Conservation (phyloP, 495 filamentous ascomycete genomes). For the Neurospora sublineolata region DNA sequence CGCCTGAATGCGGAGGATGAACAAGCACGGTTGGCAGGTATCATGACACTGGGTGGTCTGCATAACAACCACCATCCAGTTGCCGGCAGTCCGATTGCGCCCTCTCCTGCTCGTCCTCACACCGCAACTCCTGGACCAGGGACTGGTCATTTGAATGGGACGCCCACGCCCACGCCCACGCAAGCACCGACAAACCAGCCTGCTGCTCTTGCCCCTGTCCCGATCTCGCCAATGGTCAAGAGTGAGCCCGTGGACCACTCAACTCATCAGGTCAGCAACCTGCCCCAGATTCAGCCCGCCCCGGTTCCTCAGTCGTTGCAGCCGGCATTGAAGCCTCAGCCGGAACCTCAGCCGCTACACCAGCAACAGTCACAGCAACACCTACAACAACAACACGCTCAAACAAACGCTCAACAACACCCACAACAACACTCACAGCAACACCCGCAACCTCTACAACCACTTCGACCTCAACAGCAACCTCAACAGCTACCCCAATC, state of each 20-base stretch:
- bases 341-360: slow-evolving; percentile 4
- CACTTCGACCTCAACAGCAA: not conserved
- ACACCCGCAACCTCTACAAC: not conserved
- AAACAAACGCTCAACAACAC: not conserved
- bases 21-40: slow-evolving; percentile 58
- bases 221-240: slow-evolving; percentile 15
- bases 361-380: slow-evolving; percentile 4
- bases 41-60: slow-evolving; percentile 40
- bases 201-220: slow-evolving; percentile 4
- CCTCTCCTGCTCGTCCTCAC: slow-evolving; percentile 5
- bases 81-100: slow-evolving; percentile 3
- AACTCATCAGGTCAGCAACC: slow-evolving; percentile 6
- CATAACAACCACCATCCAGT: slow-evolving; percentile 25
- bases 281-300: slow-evolving; percentile 22
- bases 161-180: not conserved
- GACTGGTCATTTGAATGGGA: not conserved
- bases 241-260: slow-evolving; percentile 12
- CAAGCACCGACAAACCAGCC: not conserved
- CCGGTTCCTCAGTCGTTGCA: slow-evolving; percentile 9
- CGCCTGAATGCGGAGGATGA: slow-evolving; percentile 58
- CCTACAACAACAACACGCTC: slow-evolving; percentile 2
- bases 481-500: not conserved
- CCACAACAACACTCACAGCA: not conserved
- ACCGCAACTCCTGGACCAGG: slow-evolving; percentile 5
- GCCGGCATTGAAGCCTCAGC: slow-evolving; percentile 8